Evolutionary conservation across 1,139 yeast genomes (phyloP).

Genomic region (Pneumocystis canis): DNA sequence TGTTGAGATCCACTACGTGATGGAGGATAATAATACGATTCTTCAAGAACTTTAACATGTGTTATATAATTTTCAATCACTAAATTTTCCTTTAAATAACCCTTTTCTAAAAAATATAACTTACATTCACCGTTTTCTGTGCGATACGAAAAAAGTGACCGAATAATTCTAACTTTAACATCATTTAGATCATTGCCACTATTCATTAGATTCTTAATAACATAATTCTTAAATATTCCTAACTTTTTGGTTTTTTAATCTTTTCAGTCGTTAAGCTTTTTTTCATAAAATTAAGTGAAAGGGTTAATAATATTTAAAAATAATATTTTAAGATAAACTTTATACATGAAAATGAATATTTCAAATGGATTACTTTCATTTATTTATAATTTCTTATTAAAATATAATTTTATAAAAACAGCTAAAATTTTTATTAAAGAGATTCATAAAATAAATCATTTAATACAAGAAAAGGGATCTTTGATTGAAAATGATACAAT

Average conservation of each 20-base stretch:
- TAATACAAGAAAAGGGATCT: neutral
- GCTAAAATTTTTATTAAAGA: neutral
- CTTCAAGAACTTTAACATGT: constrained; percentile 42
- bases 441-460: neutral
- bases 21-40: constrained; percentile 28
- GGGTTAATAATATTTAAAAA: too few relatives aligned
- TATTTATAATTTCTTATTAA: neutral
- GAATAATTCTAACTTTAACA: neutral
- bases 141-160: neutral
- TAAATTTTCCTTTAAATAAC: neutral
- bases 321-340: neutral
- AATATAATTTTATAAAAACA: neutral
- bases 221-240: neutral
- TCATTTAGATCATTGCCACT: neutral
- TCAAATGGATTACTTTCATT: neutral
- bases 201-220: neutral
- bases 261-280: too few relatives aligned
- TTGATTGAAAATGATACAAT: neutral
- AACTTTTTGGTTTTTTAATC: neutral
- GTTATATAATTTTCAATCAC: constrained; percentile 37
- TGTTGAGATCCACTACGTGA: constrained; percentile 33
- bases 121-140: neutral
- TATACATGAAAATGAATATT: neutral
- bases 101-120: neutral
- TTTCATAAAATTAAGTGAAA: too few relatives aligned